phyloP scores from a whole-genome alignment of 306 rosid genomes.

The Ormosia emarginata region DNA sequence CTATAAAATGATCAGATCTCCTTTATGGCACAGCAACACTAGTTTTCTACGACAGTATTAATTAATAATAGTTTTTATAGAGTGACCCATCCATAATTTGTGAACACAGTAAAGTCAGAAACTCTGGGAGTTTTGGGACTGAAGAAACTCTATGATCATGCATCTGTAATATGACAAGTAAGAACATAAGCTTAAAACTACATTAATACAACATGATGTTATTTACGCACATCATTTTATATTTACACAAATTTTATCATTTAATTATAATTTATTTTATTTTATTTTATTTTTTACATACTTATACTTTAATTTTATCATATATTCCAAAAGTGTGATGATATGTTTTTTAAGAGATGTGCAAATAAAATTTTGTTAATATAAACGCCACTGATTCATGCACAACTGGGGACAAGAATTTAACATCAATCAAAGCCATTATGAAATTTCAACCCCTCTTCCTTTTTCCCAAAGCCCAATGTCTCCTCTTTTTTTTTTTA shows the following conservation, averaged over 20 bases:
- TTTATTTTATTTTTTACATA: no score
- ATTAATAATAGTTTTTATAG: neutral
- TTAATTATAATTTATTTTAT: no score
- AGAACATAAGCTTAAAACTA: conserved; percentile 18
- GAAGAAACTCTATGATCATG: neutral
- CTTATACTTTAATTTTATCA: no score
- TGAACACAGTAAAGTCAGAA: neutral
- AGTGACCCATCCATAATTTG: neutral
- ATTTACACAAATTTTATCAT: no score
- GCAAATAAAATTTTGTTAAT: neutral
- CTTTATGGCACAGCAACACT: conserved; percentile 11
- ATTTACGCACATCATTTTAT: no score
- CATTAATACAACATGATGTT: no score
- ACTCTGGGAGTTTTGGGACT: neutral
- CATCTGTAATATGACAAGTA: conserved; percentile 10
- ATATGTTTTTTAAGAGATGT: no score
- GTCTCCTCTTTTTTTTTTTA: neutral
- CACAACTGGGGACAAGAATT: neutral
- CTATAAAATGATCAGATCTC: neutral
- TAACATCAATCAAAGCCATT: neutral
- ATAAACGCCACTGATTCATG: neutral
- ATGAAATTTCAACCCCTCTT: conserved; percentile 19
- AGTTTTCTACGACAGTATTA: neutral
- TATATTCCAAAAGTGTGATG: no score
- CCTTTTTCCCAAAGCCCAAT: neutral